Base-by-base conservation (phyloP, 805 yeast genomes). In the Metschnikowia cerradonensis region DNA sequence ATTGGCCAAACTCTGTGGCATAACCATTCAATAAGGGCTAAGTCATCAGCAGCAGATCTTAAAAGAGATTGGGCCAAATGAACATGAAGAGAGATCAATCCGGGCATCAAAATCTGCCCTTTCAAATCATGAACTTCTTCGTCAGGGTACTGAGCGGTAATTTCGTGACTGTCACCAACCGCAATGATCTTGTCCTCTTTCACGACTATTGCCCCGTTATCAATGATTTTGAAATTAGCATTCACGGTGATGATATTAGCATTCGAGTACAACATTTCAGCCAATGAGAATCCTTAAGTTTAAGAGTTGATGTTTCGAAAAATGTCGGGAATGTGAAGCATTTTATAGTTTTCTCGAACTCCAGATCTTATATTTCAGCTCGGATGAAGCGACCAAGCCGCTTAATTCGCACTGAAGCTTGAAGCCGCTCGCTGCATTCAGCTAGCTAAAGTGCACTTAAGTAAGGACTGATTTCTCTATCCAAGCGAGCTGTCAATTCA, bases 11-110 rank as follows among this genome's bases (percentile, higher is more conserved):
- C 57, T 19, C 50, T 33, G 38, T 53, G 49, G 19, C 58, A 55
- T 19, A 55, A 44, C 53, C 57, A 53, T 17, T 55, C 58, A 23
- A 55, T 53, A 20, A 55, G 52, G 11, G 57, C 53, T 36, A 55
- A 37, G 30, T 53, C 57, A 19, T 53, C 57, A 7, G 58, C 58
- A 2, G 58, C 58, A 3, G 53, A 49, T 32, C 57, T 40, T 15
- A 53, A 43, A 10, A 53, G 48, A 26, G 57, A 53, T 22, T 53
- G 58, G 1, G 58, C 57, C 41, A 53, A 45, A 40, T 55, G 58
- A 22, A 55, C 57, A 34, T 55, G 57, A 15, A 53, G 53, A 2
- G 58, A 55, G 34, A 55, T 49, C 37, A 51, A 47, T 6, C 57
- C 57, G 6, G 58, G 57, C 53, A 55, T 51, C 19, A 53, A 30